Evolutionary conservation across 2,329 filamentous ascomycete genomes (phyloP).

Genomic region (Fusarium neocosmosporiellum): DNA sequence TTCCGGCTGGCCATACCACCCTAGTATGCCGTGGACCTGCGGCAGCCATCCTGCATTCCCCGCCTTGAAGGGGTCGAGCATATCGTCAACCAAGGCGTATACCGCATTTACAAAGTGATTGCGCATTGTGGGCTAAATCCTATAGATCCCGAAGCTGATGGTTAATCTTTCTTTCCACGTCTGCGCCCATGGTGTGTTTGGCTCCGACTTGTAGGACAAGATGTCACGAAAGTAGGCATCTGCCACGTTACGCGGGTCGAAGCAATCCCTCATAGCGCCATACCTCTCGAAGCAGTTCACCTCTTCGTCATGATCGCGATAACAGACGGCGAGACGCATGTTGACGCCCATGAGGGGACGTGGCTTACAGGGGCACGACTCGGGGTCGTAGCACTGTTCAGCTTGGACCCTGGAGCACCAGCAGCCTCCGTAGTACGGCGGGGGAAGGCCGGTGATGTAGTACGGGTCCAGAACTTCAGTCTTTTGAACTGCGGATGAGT

Average conservation of each 20-base stretch:
- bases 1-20: background rate
- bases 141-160: background rate
- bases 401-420: background rate
- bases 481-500: background rate
- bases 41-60: background rate
- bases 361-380: rapidly evolving
- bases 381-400: background rate
- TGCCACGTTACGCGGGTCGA: background rate
- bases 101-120: background rate
- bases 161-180: background rate
- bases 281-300: background rate
- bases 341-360: background rate
- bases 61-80: background rate
- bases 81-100: background rate
- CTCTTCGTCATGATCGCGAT: background rate
- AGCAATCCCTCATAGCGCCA: background rate
- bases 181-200: rapidly evolving
- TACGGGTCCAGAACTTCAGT: background rate
- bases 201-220: background rate
- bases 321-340: slow-evolving; percentile 1
- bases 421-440: background rate
- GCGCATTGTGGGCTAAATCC: background rate
- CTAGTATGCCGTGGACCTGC: slow-evolving; percentile 7
- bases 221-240: background rate
- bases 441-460: background rate